These are phyloP conservation scores for Aureobasidium vineae DNA, from an alignment of 2,329 filamentous ascomycete species.

Conservation along the genomic window DNA sequence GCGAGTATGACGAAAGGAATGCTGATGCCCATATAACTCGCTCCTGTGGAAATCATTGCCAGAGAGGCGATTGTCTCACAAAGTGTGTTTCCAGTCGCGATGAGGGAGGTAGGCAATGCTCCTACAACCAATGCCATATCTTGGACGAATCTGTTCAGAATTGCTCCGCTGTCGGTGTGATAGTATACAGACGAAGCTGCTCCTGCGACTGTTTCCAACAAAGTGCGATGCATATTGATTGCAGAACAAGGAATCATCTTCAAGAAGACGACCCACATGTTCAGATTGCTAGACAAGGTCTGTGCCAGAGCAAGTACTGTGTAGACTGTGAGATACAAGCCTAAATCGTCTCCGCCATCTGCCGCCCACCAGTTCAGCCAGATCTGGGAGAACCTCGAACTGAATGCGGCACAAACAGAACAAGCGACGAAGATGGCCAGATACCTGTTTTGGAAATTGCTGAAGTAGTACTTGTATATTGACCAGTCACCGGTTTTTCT, in stretches of 20 bases:
- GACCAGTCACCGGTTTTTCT: background rate
- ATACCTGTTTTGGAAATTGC: background rate
- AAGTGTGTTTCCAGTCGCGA: conserved; percentile 40
- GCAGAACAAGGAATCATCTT: conserved; percentile 26
- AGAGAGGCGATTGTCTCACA: background rate
- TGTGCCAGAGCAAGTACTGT: background rate
- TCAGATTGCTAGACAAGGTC: background rate
- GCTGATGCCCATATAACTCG: conserved; percentile 42
- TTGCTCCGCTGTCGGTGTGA: conserved; percentile 44
- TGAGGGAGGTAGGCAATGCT: conserved; percentile 35
- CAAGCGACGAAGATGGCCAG: background rate
- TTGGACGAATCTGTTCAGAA: conserved; percentile 37
- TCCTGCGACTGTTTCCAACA: conserved; percentile 32
- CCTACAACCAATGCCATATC: conserved; percentile 36
- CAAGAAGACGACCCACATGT: conserved; percentile 21
- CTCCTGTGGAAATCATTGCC: conserved; percentile 31
- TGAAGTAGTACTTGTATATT: conserved; percentile 15
- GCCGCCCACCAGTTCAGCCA: conserved; percentile 33
- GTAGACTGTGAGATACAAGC: conserved; percentile 25
- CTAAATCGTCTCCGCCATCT: conserved; percentile 37
- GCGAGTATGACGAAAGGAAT: conserved; percentile 41
- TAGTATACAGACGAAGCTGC: conserved; percentile 42
- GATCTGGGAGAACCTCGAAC: background rate
- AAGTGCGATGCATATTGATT: conserved; percentile 35
- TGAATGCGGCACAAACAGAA: background rate